A percentile compares a stretch with the other conserved stretches of the same genome.
phyloP scores from a whole-genome alignment of 345 rosid genomes.

The Euphorbia peplus region DNA sequence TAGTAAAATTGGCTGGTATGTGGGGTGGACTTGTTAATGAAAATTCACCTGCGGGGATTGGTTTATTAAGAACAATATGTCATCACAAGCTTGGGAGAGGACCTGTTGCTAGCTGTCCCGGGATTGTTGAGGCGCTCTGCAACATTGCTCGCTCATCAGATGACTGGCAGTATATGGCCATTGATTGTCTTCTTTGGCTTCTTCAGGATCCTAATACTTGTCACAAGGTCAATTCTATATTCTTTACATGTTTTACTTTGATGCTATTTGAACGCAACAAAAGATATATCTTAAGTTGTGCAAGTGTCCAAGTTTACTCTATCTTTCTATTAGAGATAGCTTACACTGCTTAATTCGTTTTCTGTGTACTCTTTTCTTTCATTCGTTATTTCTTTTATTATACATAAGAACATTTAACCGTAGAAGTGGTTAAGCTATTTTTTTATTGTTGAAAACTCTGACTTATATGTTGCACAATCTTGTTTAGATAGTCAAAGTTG shows the following conservation, averaged over 20 bases:
- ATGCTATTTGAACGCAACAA: neutral
- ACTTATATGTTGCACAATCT: neutral
- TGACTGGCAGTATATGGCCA: slow-evolving; percentile 99
- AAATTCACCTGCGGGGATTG: slow-evolving; percentile 98
- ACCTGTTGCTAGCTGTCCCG: slow-evolving; percentile 81
- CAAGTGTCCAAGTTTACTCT: neutral
- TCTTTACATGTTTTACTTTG: neutral
- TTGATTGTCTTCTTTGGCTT: slow-evolving; percentile 97
- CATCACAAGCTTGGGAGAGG: slow-evolving; percentile 94
- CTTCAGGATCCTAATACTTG: slow-evolving; percentile 88
- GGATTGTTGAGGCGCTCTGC: slow-evolving; percentile 80
- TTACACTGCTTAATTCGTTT: neutral
- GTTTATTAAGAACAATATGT: slow-evolving; percentile 88
- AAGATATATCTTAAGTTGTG: neutral
- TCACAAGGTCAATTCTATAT: slow-evolving; percentile 54
- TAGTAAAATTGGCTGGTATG: slow-evolving; percentile 88
- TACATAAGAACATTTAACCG: neutral
- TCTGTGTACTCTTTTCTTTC: neutral
- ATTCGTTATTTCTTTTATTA: neutral
- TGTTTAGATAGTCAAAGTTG: neutral
- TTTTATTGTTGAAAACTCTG: neutral
- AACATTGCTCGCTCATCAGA: slow-evolving; percentile 95
- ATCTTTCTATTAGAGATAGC: neutral
- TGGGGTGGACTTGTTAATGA: slow-evolving; percentile 99
- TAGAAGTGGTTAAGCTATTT: neutral